These are phyloP conservation scores for Ceratocystiopsis sp. DNA, from an alignment of 2,329 filamentous ascomycete genomes.

Conservation along the genomic window DNA sequence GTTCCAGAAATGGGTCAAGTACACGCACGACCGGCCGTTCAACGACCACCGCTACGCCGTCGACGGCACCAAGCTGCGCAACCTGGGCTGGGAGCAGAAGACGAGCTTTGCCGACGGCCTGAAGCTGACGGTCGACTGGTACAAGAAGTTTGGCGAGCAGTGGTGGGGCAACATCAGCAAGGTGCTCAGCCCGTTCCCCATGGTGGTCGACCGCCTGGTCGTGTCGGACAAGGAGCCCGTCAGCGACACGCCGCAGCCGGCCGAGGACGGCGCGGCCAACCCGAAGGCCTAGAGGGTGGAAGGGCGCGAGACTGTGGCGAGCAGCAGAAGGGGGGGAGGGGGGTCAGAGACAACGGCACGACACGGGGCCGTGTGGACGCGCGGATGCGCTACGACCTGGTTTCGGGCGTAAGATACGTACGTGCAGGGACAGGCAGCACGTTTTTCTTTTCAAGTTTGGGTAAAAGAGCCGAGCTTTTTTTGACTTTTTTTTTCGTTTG, in stretches of 20 bases:
- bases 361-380: no score
- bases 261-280: conserved; percentile 4
- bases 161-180: conserved; percentile 61
- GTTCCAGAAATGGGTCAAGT: conserved; percentile 49
- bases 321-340: no score
- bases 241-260: conserved; percentile 14
- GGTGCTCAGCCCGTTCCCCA: conserved; percentile 50
- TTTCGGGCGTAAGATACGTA: no score
- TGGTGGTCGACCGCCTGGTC: conserved; percentile 37
- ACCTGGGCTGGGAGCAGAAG: conserved; percentile 53
- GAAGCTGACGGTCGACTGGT: conserved; percentile 51
- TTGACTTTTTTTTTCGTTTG: no score
- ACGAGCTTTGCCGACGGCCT: conserved; percentile 48
- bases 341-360: no score
- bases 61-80: conserved; percentile 48
- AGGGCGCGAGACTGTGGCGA: no score
- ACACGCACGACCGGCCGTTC: conserved; percentile 63
- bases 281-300: no score
- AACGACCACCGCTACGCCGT: conserved; percentile 61
- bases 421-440: no score
- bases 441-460: no score
- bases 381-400: no score
- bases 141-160: conserved; percentile 43
- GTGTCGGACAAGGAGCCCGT: conserved; percentile 31
- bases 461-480: no score